Evolutionary conservation across 2,329 filamentous ascomycete genomes (phyloP), one percentile per base, ranked within the genome.

Genomic region (Xylaria sp.): DNA sequence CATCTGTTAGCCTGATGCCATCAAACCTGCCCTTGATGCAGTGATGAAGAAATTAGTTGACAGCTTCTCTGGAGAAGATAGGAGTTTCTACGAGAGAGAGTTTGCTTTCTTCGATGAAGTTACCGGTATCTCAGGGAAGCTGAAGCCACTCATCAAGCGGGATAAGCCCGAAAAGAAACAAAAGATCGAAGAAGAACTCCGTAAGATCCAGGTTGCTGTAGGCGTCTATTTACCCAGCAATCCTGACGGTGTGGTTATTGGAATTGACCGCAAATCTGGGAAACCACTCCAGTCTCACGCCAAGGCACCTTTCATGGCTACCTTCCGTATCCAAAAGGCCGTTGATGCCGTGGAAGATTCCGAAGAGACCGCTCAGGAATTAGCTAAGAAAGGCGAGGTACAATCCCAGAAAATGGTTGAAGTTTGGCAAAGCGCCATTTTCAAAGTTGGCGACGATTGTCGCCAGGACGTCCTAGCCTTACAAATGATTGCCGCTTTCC

Each of bases 391-490:
- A 5, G 71, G 72, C 37, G 58, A 70, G 29, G 60, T 69, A 19
- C 73, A 72, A 7, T 70, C 71, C 27, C 78, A 79, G 54, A 86
- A 85, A 70, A 91, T 87, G 0, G 87, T 96, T 68, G 96, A 99
- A 76, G 90, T 94, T n/a, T 98, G 95, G 96, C 95, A 99, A 76
- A 96, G 93, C 1, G 95, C 94, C 58, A 99, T 99, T 73, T 99
- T 99, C 87, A 99, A 99, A 76, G 96, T 99, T 49, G 95, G 95
- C 64, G 95, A 99, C 74, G 95, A 99, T 76, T 98, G 95, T 75
- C 90, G 95, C 52, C 95, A 99, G 78, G 96, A 99, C 71, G 91
- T 99, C 54, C 83, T 99, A 62, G 95, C 95, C 1, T 81, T 99
- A 64, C 95, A 99, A 77, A 96, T 99, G 90, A 97, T 99, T 74